These are phyloP conservation scores for Podospora conica DNA, from an alignment of 495 filamentous ascomycete species.

Conservation along the genomic window DNA sequence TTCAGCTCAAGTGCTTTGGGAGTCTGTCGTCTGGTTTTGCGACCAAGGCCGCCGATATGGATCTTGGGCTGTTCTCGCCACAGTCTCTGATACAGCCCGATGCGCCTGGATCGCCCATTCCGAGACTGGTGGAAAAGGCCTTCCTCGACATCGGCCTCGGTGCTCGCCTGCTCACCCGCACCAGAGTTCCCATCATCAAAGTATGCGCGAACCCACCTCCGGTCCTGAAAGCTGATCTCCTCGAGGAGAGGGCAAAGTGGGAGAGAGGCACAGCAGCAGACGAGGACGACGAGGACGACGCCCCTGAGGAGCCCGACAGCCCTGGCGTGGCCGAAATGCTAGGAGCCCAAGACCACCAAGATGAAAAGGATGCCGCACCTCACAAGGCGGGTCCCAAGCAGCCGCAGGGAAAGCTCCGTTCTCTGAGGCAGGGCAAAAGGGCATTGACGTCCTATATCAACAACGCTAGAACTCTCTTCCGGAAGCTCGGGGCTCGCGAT, in stretches of 20 bases:
- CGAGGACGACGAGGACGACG: conserved; percentile 38
- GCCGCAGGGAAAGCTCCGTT: conserved; percentile 25
- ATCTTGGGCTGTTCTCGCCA: conserved; percentile 60
- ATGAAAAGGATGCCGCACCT: background rate
- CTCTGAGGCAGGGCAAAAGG: conserved; percentile 32
- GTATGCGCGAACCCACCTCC: conserved; percentile 61
- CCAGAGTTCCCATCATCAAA: conserved; percentile 77
- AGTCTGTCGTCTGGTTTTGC: conserved; percentile 70
- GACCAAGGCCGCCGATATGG: conserved; percentile 68
- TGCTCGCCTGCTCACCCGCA: conserved; percentile 61
- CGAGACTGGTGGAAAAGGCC: conserved; percentile 58
- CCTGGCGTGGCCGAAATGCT: conserved; percentile 13
- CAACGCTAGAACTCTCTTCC: conserved; percentile 40
- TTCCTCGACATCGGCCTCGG: conserved; percentile 65
- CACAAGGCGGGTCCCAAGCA: background rate
- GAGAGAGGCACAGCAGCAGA: conserved; percentile 43
- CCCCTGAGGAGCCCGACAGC: conserved; percentile 27
- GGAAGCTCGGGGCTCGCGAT: conserved; percentile 41
- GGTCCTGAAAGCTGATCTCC: conserved; percentile 44
- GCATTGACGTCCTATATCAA: conserved; percentile 36
- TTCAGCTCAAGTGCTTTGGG: conserved; percentile 63
- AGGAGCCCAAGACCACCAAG: conserved; percentile 2
- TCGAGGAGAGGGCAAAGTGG: conserved; percentile 56
- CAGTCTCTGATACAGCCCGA: conserved; percentile 44
- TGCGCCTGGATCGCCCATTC: conserved; percentile 48